Evolutionary conservation across 176 grass and related monocot genomes (phyloP).

Genomic region (Coix lacrymajobi): DNA sequence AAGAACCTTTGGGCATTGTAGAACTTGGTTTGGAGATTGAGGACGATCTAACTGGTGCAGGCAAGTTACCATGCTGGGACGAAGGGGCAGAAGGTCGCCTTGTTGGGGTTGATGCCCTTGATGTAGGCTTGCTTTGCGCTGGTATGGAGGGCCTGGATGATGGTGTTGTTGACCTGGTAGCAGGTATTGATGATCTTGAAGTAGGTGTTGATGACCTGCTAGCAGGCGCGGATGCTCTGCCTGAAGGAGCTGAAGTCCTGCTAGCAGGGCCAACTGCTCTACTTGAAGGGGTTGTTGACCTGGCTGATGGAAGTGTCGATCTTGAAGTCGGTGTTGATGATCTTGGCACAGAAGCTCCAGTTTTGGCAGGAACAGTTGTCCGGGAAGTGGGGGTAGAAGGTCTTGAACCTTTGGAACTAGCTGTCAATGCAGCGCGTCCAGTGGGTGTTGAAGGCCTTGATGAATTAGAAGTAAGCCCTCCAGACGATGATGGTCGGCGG

Average conservation of each 20-base stretch:
- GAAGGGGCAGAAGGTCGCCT: slow-evolving; percentile 47
- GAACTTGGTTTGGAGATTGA: slow-evolving; percentile 44
- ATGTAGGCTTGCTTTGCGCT: slow-evolving; percentile 61
- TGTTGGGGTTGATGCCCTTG: slow-evolving; percentile 60
- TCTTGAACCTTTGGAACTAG: slow-evolving; percentile 59
- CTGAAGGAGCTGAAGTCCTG: slow-evolving; percentile 40
- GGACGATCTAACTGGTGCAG: slow-evolving; percentile 44
- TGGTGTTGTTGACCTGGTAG: slow-evolving; percentile 74
- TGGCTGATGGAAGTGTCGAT: slow-evolving; percentile 60
- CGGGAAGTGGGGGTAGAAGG: slow-evolving; percentile 76
- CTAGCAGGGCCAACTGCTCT: slow-evolving; percentile 36
- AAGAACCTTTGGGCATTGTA: slow-evolving; percentile 39
- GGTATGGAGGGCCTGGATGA: slow-evolving; percentile 55
- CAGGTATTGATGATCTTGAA: slow-evolving; percentile 62
- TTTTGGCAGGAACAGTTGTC: slow-evolving; percentile 54
- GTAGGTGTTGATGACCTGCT: slow-evolving; percentile 72
- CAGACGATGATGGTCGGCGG: slow-evolving; percentile 72
- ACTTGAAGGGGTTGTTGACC: slow-evolving; percentile 64
- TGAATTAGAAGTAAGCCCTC: slow-evolving; percentile 51
- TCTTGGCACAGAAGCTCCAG: slow-evolving; percentile 38
- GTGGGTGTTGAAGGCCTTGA: slow-evolving; percentile 85
- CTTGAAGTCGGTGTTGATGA: slow-evolving; percentile 69
- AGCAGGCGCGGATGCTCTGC: slow-evolving; percentile 63
- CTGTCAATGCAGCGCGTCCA: slow-evolving; percentile 44
- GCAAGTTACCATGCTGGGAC: slow-evolving; percentile 33